Evolutionary conservation across 2,329 filamentous ascomycete genomes (phyloP).

Genomic region (Aureobasidium sp.): DNA sequence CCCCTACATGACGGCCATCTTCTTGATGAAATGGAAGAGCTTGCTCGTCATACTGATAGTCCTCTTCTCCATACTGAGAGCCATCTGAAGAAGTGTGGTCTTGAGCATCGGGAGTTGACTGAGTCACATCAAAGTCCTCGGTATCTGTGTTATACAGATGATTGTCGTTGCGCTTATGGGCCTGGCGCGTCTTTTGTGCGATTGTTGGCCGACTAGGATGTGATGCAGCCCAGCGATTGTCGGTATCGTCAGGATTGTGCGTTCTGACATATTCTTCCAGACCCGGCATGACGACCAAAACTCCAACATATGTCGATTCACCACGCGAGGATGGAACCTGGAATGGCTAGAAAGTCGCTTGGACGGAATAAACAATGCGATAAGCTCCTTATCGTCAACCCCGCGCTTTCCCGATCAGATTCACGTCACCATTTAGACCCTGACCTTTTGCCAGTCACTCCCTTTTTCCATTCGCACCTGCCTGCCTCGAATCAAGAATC

Average conservation of each 20-base stretch:
- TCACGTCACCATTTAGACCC: not conserved
- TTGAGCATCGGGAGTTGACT: constrained; percentile 16
- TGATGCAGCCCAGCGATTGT: not conserved
- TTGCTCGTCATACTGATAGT: constrained; percentile 12
- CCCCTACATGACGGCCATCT: not conserved
- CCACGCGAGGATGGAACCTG: not conserved
- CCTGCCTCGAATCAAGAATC: not conserved
- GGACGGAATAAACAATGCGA: constrained; percentile 2
- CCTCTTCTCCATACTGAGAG: constrained; percentile 15
- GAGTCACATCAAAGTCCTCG: constrained; percentile 31
- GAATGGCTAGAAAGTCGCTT: not conserved
- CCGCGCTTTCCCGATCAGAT: not conserved
- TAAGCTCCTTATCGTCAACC: constrained; percentile 8
- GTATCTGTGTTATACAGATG: constrained; percentile 33
- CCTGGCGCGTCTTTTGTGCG: not conserved
- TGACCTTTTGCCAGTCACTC: not conserved
- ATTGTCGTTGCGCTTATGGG: constrained; percentile 10
- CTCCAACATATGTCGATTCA: not conserved
- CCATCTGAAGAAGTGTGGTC: constrained; percentile 6
- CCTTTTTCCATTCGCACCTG: not conserved
- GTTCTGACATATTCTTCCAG: not conserved
- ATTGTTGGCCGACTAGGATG: constrained; percentile 12
- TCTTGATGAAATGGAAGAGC: not conserved
- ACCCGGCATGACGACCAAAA: not conserved
- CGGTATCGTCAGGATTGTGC: not conserved